Conservation (phyloP, 495 filamentous ascomycete species). For the Aspergillus avenaceus region DNA sequence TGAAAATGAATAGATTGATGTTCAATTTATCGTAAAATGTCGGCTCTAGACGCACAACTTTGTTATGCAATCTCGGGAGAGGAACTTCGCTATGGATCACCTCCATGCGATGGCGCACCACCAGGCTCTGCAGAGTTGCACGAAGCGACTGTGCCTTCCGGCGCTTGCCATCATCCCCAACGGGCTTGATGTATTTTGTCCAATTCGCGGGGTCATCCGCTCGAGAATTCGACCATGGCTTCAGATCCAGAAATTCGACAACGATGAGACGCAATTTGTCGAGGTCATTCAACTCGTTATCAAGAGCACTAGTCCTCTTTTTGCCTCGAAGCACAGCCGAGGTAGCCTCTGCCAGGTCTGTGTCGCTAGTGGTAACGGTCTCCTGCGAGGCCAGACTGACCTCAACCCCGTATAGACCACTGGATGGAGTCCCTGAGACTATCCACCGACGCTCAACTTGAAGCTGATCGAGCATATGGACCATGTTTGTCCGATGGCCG, state of each 20-base stretch:
- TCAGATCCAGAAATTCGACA: slow-evolving; percentile 64
- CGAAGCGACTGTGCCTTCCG: slow-evolving; percentile 61
- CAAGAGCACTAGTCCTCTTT: slow-evolving; percentile 33
- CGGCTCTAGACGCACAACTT: slow-evolving; percentile 69
- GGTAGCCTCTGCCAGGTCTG: slow-evolving; percentile 28
- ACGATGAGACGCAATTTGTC: slow-evolving; percentile 70
- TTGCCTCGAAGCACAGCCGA: slow-evolving; percentile 28
- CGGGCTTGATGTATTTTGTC: slow-evolving; percentile 70
- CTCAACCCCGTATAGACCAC: slow-evolving; percentile 72
- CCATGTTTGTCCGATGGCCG: slow-evolving; percentile 58
- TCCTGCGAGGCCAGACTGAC: slow-evolving; percentile 53
- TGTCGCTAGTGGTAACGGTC: slow-evolving; percentile 34
- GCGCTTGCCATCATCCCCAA: slow-evolving; percentile 47
- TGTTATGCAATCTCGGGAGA: slow-evolving; percentile 68
- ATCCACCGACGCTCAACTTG: slow-evolving; percentile 77
- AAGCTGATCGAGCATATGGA: slow-evolving; percentile 62
- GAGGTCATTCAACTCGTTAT: slow-evolving; percentile 66
- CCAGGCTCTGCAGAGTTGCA: slow-evolving; percentile 66
- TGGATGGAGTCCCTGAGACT: slow-evolving; percentile 85
- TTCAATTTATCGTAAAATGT: slow-evolving; percentile 79
- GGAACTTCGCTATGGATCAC: slow-evolving; percentile 61
- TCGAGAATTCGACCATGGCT: slow-evolving; percentile 66
- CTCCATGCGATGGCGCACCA: slow-evolving; percentile 72
- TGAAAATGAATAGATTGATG: slow-evolving; percentile 78
- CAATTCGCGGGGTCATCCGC: slow-evolving; percentile 56